Conservation (phyloP, 495 filamentous ascomycete species). For the Bathelium albidoporum region DNA sequence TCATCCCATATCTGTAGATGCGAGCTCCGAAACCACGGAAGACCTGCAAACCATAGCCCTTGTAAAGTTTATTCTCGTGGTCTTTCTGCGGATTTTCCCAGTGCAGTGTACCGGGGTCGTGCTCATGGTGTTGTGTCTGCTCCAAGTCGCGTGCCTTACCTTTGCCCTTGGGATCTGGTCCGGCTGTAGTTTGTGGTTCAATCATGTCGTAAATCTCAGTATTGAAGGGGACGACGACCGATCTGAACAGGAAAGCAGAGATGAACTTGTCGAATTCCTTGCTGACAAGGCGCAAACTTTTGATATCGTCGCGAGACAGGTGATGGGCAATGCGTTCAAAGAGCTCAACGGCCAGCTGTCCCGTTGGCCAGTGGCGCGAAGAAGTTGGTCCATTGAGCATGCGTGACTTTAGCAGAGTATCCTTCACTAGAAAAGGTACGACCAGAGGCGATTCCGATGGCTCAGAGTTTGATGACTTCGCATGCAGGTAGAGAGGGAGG, state of each 20-base stretch:
- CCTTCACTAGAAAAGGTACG: not conserved
- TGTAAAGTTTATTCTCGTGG: conserved; percentile 27
- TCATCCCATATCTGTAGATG: conserved; percentile 44
- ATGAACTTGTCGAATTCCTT: conserved; percentile 43
- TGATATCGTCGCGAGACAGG: conserved; percentile 39
- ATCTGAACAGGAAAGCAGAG: conserved; percentile 36
- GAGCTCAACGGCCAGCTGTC: conserved; percentile 40
- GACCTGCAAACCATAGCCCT: conserved; percentile 37
- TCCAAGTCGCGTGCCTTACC: conserved; percentile 9
- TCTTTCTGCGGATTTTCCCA: conserved; percentile 30
- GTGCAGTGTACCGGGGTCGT: conserved; percentile 1
- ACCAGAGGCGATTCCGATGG: not conserved
- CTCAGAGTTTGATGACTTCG: not conserved
- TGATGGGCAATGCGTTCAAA: conserved; percentile 36
- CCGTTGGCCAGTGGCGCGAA: conserved; percentile 29
- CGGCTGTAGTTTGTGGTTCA: conserved; percentile 17
- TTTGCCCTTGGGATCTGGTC: conserved; percentile 29
- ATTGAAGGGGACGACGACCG: conserved; percentile 45
- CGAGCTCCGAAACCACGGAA: conserved; percentile 40
- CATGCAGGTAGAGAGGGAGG: not conserved
- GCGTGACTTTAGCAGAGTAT: not conserved
- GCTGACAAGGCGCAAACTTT: conserved; percentile 44
- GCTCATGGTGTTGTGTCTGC: not conserved
- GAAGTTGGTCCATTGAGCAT: not conserved
- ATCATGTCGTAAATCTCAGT: conserved; percentile 42